Percentiles rank a stretch among this genome's conserved stretches.
Conservation (phyloP, 164 flowering plant genomes). For the Berberis vulgaris region DNA sequence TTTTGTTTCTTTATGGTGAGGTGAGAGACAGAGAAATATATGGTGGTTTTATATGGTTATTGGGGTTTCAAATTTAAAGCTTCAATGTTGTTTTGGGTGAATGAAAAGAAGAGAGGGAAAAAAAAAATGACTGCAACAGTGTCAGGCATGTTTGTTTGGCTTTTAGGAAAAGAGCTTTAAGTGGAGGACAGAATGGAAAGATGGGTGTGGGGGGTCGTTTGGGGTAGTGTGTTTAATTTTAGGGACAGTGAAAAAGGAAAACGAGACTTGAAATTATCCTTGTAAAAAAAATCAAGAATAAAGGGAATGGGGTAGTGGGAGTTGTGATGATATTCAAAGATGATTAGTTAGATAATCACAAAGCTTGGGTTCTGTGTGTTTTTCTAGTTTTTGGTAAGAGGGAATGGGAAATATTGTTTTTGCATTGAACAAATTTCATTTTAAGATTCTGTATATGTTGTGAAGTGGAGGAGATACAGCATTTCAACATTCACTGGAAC, state of each 20-base stretch:
- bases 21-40: conserved; percentile 21
- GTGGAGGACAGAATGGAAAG: conserved; percentile 6
- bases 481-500: too few relatives aligned
- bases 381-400: background rate
- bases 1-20: conserved; percentile 4
- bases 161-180: background rate
- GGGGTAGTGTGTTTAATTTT: conserved; percentile 3
- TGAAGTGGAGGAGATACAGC: too few relatives aligned
- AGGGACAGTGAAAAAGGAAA: background rate
- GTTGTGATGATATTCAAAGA: background rate
- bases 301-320: background rate
- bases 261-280: background rate
- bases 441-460: background rate
- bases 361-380: background rate
- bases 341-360: background rate
- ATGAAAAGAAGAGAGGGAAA: conserved; percentile 3
- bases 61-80: background rate
- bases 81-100: background rate
- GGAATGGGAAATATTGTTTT: background rate
- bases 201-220: background rate
- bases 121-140: conserved; percentile 2
- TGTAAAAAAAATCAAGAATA: background rate
- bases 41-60: background rate
- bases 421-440: background rate
- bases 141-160: conserved; percentile 7